A percentile compares a stretch with the other conserved stretches of the same genome.
phyloP scores from a whole-genome alignment of 129 eudicot genomes.

The Artemisia annua region DNA sequence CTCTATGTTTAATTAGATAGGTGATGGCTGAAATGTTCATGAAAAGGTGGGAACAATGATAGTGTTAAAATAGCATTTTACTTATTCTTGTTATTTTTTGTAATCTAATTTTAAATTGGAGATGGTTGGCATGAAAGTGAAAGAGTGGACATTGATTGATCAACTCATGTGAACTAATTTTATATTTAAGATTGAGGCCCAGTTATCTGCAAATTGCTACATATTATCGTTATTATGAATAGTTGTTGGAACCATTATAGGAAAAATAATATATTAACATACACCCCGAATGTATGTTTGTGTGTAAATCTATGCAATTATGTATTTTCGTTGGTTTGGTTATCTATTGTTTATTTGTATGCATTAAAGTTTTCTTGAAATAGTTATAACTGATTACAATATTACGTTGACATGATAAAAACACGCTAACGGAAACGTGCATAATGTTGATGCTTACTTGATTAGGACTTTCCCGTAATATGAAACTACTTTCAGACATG shows the following conservation, averaged over 20 bases:
- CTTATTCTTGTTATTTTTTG: slow-evolving; percentile 16
- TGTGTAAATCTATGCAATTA: too few relatives aligned
- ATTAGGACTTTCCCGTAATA: too few relatives aligned
- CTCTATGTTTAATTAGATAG: background rate
- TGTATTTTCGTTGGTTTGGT: too few relatives aligned
- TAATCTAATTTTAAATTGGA: background rate
- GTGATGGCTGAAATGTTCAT: slow-evolving; percentile 23
- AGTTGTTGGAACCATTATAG: slow-evolving; percentile 21
- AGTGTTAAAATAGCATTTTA: slow-evolving; percentile 31
- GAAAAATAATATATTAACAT: background rate
- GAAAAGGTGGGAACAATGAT: slow-evolving; percentile 25
- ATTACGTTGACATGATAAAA: too few relatives aligned
- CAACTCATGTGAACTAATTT: slow-evolving; percentile 23
- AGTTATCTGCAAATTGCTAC: slow-evolving; percentile 28
- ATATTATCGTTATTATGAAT: background rate
- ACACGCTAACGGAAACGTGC: too few relatives aligned
- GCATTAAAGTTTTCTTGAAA: too few relatives aligned
- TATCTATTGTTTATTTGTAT: too few relatives aligned
- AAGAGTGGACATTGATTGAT: slow-evolving; percentile 20
- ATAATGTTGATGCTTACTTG: too few relatives aligned
- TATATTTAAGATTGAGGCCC: slow-evolving; percentile 17
- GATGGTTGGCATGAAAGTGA: slow-evolving; percentile 28
- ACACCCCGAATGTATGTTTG: too few relatives aligned
- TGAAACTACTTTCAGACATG: too few relatives aligned
- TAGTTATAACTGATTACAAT: too few relatives aligned